Evolutionary conservation across 73 alveolate species (phyloP).

Genomic region (Paramecium tetraurelia): DNA sequence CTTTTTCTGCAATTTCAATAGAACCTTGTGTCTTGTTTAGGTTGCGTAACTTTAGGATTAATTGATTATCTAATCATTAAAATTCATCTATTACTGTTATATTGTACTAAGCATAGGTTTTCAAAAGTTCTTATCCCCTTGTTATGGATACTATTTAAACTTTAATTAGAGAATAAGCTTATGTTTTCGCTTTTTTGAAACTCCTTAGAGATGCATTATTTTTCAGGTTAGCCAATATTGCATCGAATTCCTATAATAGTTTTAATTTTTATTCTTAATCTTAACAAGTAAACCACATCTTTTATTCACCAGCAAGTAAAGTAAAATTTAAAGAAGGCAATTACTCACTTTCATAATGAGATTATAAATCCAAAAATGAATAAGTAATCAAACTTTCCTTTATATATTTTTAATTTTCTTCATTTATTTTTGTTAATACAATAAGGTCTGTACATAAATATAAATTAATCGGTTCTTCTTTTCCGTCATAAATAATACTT

Average conservation of each 20-base stretch:
- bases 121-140: not conserved
- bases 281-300: not conserved
- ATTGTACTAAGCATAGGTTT: not conserved
- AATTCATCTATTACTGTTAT: not conserved
- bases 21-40: not conserved
- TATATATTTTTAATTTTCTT: not conserved
- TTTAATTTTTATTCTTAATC: not conserved
- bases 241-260: not conserved
- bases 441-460: not conserved
- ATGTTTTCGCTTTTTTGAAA: not conserved
- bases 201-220: not conserved
- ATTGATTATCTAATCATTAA: not conserved
- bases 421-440: not conserved
- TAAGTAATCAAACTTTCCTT: not conserved
- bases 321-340: not conserved
- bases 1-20: not conserved
- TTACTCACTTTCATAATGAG: not conserved
- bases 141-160: not conserved
- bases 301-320: not conserved
- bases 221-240: not conserved
- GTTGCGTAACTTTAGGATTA: not conserved
- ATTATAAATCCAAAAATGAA: not conserved
- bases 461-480: not conserved
- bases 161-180: not conserved
- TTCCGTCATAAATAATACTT: not conserved